Conservation (phyloP, 371 early-diverging fungal species). For the Mortierella sp. region DNA sequence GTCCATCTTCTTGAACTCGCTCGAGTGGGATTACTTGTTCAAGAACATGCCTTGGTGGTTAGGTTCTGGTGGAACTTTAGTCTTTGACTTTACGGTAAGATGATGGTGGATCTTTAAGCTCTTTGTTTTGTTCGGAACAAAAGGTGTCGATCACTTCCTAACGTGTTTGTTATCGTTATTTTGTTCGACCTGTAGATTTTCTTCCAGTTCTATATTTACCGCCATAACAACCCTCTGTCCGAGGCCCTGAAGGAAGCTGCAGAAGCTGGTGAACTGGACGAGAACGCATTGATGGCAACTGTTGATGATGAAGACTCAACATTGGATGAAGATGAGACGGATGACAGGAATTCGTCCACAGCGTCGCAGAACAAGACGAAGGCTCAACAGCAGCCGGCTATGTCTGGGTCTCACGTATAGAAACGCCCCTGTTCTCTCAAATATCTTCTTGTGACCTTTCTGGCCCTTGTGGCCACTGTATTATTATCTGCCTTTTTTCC, state of each 20-base stretch:
- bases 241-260: slow-evolving; percentile 51
- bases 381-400: not conserved
- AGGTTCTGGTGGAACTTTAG: slow-evolving; percentile 58
- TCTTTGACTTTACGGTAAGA: slow-evolving; percentile 66
- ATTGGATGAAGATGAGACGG: slow-evolving; percentile 8
- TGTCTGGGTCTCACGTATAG: too few relatives aligned
- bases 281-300: slow-evolving; percentile 33
- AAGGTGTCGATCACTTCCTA: not conserved
- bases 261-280: slow-evolving; percentile 34
- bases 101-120: not conserved
- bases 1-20: slow-evolving; percentile 63
- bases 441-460: too few relatives aligned
- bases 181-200: slow-evolving; percentile 56
- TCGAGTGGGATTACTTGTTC: slow-evolving; percentile 57
- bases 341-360: slow-evolving; percentile 5
- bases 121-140: not conserved
- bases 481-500: too few relatives aligned
- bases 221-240: slow-evolving; percentile 34
- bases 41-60: slow-evolving; percentile 67
- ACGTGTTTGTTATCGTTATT: not conserved
- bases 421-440: too few relatives aligned
- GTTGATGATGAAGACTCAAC: slow-evolving; percentile 12
- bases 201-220: slow-evolving; percentile 64
- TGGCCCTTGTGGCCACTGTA: too few relatives aligned
- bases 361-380: slow-evolving; percentile 1